A percentile compares a stretch with the other conserved stretches of the same genome.
Conservation (phyloP, 2,329 filamentous ascomycete species). For the Diaporthe helianthi region DNA sequence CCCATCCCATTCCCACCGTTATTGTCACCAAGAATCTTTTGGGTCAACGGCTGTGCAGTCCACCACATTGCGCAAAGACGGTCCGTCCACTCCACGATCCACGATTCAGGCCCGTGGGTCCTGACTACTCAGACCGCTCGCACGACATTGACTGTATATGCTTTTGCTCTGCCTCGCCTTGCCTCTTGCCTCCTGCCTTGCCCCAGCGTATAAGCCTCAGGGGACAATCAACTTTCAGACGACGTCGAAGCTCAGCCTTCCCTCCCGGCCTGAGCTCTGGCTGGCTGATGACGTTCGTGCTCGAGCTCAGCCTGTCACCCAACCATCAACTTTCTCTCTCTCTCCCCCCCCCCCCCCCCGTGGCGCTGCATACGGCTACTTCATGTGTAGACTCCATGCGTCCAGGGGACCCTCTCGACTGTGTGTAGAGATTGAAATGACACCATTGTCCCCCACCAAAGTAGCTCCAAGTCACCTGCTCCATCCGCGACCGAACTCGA, state of each 20-base stretch:
- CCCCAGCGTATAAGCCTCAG: conserved; percentile 16
- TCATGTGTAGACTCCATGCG: neutral
- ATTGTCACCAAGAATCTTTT: neutral
- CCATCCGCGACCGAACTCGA: conserved; percentile 11
- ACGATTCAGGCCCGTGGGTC: conserved; percentile 21
- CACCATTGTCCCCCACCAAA: neutral
- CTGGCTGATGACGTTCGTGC: conserved; percentile 26
- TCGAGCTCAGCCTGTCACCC: conserved; percentile 22
- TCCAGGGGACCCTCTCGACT: conserved; percentile 23
- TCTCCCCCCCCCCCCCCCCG: neutral
- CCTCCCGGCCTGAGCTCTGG: neutral
- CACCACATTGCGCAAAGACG: no score
- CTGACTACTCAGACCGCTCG: conserved; percentile 12
- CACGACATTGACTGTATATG: conserved; percentile 6
- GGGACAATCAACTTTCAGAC: conserved; percentile 19
- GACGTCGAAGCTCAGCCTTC: conserved; percentile 24
- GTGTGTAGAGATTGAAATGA: conserved; percentile 1
- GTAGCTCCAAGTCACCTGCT: conserved; percentile 14
- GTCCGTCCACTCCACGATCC: neutral
- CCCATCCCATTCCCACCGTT: neutral
- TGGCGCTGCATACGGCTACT: neutral
- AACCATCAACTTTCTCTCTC: conserved; percentile 20
- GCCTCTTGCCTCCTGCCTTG: conserved; percentile 15
- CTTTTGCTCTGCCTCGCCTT: conserved; percentile 19
- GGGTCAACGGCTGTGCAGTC: neutral